phyloP scores from a whole-genome alignment of 805 yeast species.

The Zygotorulaspora chibaensis region DNA sequence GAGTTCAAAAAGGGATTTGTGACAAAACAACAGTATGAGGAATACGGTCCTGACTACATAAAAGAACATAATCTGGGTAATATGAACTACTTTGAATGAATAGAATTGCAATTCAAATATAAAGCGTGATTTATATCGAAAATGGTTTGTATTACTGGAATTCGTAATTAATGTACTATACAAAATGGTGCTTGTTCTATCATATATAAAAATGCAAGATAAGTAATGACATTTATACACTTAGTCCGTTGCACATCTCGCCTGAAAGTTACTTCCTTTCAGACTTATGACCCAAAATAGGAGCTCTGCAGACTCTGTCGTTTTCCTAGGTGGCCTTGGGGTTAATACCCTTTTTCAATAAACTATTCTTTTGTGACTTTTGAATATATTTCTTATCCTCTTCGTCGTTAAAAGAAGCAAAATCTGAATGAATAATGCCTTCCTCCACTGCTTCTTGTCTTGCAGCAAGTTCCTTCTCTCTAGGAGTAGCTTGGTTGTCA shows the following conservation, averaged over 20 bases:
- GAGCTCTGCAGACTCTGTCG: too few relatives aligned
- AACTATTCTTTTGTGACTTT: slow-evolving; percentile 58
- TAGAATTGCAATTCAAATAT: not conserved
- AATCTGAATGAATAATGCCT: slow-evolving; percentile 80
- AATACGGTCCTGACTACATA: slow-evolving; percentile 83
- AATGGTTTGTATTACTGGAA: not conserved
- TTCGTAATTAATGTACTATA: slow-evolving; percentile 4
- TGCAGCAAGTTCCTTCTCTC: slow-evolving; percentile 78
- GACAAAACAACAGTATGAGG: slow-evolving; percentile 72
- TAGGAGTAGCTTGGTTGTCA: slow-evolving; percentile 80
- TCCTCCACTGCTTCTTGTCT: slow-evolving; percentile 77
- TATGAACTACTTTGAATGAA: slow-evolving; percentile 25
- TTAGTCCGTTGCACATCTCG: not conserved
- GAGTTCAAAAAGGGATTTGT: slow-evolving; percentile 46
- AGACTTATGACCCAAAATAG: slow-evolving; percentile 8
- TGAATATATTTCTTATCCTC: slow-evolving; percentile 72
- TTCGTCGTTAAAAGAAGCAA: slow-evolving; percentile 72
- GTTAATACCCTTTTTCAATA: slow-evolving; percentile 69
- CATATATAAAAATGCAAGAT: not conserved
- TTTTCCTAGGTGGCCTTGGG: slow-evolving; percentile 41
- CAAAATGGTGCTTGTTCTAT: slow-evolving; percentile 1
- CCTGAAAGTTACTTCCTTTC: slow-evolving; percentile 1
- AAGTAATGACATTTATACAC: not conserved
- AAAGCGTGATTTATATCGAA: not conserved
- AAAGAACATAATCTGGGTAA: slow-evolving; percentile 84